Evolutionary conservation across 2,329 filamentous ascomycete species (phyloP), one percentile per base, ranked within the genome.

Genomic region (Tolypocladium ovalisporum): DNA sequence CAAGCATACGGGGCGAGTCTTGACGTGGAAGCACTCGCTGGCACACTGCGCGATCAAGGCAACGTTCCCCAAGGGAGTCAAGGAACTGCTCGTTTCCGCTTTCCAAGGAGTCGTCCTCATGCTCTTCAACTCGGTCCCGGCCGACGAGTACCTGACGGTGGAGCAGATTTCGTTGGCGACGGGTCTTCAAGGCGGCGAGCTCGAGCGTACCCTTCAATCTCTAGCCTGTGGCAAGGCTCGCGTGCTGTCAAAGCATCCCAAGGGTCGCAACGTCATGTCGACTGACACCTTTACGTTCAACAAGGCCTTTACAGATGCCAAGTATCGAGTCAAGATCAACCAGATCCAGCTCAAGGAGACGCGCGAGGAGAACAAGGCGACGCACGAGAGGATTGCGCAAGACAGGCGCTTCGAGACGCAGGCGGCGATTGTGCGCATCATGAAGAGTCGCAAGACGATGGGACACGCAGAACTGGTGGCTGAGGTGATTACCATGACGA

Each of bases 331-430:
- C 75, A 99, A 99, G 77, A 97, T 99, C 77, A 99, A 97, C 75
- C 93, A 97, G 73, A 94, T 99, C 64, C 94, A 99, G 73, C 82
- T 97, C 54, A 95, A 94, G 74, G 94, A 99, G 75, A 97, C 94
- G 0, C 89, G 88, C 66, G 88, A 93, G 67, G 94, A 99, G 74
- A 97, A 97, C 74, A 89, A 91, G 72, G 90, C 88, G 65, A 97
- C 92, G 1, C 91, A 97, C 72, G 88, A 96, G 71, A 84, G 90
- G 49, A 90, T 99, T 5, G 87, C 86, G 0, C 88, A 89, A 55
- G 94, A 99, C 68, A 79, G 94, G 54, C 90, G 96, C 67, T 96
- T 95, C 66, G 95, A 99, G 75, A 97, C 92, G 0, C 94, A 99
- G 72, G 94, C 94, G 1, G 93, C 94, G 1, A 95, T 99, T 68